phyloP scores from a whole-genome alignment of 352 stramenopile species.

The Globisporangium megalacanthum region DNA sequence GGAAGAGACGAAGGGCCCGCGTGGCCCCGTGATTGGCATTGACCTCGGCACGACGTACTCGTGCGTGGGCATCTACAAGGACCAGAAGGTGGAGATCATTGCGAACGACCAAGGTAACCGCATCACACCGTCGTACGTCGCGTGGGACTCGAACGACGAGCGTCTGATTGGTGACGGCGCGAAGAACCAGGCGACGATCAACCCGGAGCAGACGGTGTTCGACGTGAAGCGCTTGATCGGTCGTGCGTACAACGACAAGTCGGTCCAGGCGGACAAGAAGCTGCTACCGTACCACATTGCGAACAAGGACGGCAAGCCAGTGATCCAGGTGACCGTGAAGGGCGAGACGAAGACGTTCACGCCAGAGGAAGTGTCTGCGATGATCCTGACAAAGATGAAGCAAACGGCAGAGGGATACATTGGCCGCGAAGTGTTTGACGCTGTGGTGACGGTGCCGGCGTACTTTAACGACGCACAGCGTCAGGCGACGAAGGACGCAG shows the following conservation, averaged over 20 bases:
- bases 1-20: too few species aligned
- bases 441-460: conserved; percentile 95
- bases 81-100: conserved; percentile 77
- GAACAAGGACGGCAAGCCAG: conserved; percentile 79
- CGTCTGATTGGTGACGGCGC: conserved; percentile 94
- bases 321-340: conserved; percentile 90
- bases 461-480: conserved; percentile 98
- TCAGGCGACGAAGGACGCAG: conserved; percentile 96
- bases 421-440: conserved; percentile 86
- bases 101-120: conserved; percentile 82
- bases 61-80: conserved; percentile 68
- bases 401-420: conserved; percentile 94
- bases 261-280: conserved; percentile 93
- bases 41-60: too few species aligned
- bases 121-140: conserved; percentile 3
- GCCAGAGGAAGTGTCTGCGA: conserved; percentile 94
- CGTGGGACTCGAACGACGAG: conserved; percentile 82
- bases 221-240: conserved; percentile 98
- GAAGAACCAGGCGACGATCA: conserved; percentile 96
- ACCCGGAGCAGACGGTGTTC: conserved; percentile 98
- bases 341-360: conserved; percentile 92
- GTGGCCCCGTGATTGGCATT: too few species aligned
- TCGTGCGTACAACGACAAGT: conserved; percentile 89
- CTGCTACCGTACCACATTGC: conserved; percentile 97
- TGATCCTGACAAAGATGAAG: conserved; percentile 99